phyloP scores from a whole-genome alignment of 2,329 filamentous ascomycete genomes.

The Fusarium miscanthi region DNA sequence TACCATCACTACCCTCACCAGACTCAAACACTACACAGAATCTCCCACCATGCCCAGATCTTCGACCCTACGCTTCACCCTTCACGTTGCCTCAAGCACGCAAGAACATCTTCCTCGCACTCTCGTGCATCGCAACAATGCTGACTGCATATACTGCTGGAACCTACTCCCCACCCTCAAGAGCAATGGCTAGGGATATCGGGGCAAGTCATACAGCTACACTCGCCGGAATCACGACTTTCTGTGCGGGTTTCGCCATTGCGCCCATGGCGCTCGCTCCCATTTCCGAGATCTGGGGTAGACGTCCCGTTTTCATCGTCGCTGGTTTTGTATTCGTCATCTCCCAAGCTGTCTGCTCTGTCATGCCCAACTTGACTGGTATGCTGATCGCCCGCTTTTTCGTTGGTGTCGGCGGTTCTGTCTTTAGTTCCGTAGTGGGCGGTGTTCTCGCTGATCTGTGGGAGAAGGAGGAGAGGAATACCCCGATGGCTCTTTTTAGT shows the following conservation, averaged over 20 bases:
- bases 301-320: slow-evolving; percentile 82
- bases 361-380: slow-evolving; percentile 75
- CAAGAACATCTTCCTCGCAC: slow-evolving; percentile 76
- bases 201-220: slow-evolving; percentile 72
- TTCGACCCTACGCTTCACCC: slow-evolving; percentile 75
- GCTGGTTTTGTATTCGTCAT: slow-evolving; percentile 78
- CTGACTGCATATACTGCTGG: slow-evolving; percentile 85
- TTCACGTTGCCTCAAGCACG: slow-evolving; percentile 76
- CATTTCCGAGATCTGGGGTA: slow-evolving; percentile 88
- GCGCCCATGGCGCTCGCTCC: slow-evolving; percentile 91
- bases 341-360: slow-evolving; percentile 78
- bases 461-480: slow-evolving; percentile 81
- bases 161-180: slow-evolving; percentile 77
- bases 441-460: slow-evolving; percentile 91
- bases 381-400: slow-evolving; percentile 83
- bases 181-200: slow-evolving; percentile 74
- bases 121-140: slow-evolving; percentile 81
- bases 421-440: slow-evolving; percentile 90
- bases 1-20: slow-evolving; percentile 48
- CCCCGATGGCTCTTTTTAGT: slow-evolving; percentile 91
- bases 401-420: slow-evolving; percentile 79
- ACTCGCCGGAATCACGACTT: slow-evolving; percentile 82
- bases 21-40: slow-evolving; percentile 41
- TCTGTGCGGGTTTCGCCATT: slow-evolving; percentile 82
- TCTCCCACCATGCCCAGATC: slow-evolving; percentile 71